Conservation (phyloP, 495 filamentous ascomycete species). For the Oleoguttula mirabilis region DNA sequence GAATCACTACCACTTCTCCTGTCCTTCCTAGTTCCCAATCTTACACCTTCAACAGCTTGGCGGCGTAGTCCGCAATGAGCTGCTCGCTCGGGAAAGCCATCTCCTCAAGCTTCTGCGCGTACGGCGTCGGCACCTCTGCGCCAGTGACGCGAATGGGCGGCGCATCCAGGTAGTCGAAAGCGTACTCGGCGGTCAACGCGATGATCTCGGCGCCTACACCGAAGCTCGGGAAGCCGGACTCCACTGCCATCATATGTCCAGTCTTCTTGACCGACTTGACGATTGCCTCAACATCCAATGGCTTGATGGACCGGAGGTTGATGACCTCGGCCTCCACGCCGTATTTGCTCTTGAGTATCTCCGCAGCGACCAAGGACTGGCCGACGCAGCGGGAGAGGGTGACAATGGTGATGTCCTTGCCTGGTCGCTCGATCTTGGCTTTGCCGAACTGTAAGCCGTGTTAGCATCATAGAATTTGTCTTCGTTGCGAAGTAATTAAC, state of each 20-base stretch:
- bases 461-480: neutral
- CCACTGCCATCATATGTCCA: constrained; percentile 76
- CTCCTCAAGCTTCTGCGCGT: constrained; percentile 75
- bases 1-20: neutral
- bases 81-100: constrained; percentile 83
- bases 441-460: constrained; percentile 54
- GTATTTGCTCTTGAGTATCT: constrained; percentile 85
- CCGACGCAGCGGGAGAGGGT: constrained; percentile 90
- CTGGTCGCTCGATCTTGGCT: constrained; percentile 93
- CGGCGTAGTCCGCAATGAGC: constrained; percentile 69
- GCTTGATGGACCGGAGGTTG: constrained; percentile 95
- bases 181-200: constrained; percentile 91
- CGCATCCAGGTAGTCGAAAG: constrained; percentile 90
- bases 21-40: neutral
- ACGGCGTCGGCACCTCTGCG: constrained; percentile 92
- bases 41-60: constrained; percentile 70
- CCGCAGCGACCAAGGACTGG: constrained; percentile 77
- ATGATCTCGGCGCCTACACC: constrained; percentile 87
- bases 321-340: constrained; percentile 93
- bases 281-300: constrained; percentile 87
- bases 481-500: constrained; percentile 3
- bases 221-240: constrained; percentile 91
- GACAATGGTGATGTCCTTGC: constrained; percentile 93
- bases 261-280: constrained; percentile 98
- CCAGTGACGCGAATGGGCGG: constrained; percentile 88